Evolutionary conservation across 768 basidiomycete species (phyloP).

Genomic region (Asterophora lycoperdoides): DNA sequence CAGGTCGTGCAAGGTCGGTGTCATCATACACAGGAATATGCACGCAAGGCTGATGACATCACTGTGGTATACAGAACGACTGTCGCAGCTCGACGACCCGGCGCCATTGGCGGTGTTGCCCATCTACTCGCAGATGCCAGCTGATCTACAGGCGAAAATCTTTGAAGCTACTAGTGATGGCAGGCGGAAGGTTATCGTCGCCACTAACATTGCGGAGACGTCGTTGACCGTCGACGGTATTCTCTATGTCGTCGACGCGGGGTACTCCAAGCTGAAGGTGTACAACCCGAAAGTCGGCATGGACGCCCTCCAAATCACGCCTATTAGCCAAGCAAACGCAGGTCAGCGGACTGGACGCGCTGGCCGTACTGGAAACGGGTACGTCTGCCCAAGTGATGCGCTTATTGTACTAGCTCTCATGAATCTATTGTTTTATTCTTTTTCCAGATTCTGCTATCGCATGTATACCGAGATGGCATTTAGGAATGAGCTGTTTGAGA

Average conservation of each 20-base stretch:
- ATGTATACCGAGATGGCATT: slow-evolving; percentile 96
- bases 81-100: slow-evolving; percentile 89
- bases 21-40: background rate
- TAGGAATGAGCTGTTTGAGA: slow-evolving; percentile 92
- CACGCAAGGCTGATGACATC: background rate
- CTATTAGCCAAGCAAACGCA: slow-evolving; percentile 98
- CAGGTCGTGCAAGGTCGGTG: slow-evolving; percentile 80
- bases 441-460: slow-evolving; percentile 84
- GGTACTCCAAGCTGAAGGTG: slow-evolving; percentile 96
- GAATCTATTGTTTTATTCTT: background rate
- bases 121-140: slow-evolving; percentile 99
- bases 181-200: slow-evolving; percentile 93
- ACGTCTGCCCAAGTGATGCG: background rate
- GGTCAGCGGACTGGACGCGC: slow-evolving; percentile 95
- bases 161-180: slow-evolving; percentile 94
- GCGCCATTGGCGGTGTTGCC: slow-evolving; percentile 86
- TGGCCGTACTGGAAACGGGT: slow-evolving; percentile 95
- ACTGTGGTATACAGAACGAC: slow-evolving; percentile 58
- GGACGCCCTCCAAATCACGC: slow-evolving; percentile 98
- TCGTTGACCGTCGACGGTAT: slow-evolving; percentile 98
- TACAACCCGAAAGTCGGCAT: slow-evolving; percentile 99
- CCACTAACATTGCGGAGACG: slow-evolving; percentile 98
- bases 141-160: slow-evolving; percentile 96
- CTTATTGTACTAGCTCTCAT: slow-evolving; percentile 22
- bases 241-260: slow-evolving; percentile 92